Conservation (phyloP, 495 filamentous ascomycete genomes). For the Apodospora peruviana region DNA sequence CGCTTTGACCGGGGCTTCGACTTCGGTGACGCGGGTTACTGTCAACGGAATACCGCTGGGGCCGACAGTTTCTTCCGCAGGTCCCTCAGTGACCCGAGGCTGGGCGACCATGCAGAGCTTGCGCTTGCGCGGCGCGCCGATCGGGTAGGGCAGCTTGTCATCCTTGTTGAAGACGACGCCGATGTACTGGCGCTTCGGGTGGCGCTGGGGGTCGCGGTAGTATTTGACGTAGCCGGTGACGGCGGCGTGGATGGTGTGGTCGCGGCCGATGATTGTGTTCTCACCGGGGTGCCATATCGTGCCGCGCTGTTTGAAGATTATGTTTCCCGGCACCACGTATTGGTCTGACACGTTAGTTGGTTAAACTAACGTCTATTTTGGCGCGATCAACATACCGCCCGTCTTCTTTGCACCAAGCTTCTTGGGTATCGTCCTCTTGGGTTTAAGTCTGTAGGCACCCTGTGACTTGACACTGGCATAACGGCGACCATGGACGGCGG, state of each 20-base stretch:
- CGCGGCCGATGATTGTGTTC: slow-evolving; percentile 88
- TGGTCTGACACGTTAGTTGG: slow-evolving; percentile 51
- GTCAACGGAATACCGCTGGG: slow-evolving; percentile 39
- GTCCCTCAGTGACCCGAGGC: slow-evolving; percentile 20
- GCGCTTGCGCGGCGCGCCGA: slow-evolving; percentile 60
- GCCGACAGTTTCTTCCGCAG: slow-evolving; percentile 20
- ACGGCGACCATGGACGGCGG: slow-evolving; percentile 46
- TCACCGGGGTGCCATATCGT: slow-evolving; percentile 93
- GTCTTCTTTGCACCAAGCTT: slow-evolving; percentile 91
- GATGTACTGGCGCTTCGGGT: slow-evolving; percentile 85
- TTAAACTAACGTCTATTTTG: not conserved
- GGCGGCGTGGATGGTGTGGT: slow-evolving; percentile 91
- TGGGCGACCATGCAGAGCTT: slow-evolving; percentile 63
- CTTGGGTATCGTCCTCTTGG: slow-evolving; percentile 84
- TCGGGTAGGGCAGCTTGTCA: slow-evolving; percentile 66
- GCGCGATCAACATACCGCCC: slow-evolving; percentile 52
- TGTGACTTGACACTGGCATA: slow-evolving; percentile 82
- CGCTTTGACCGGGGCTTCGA: slow-evolving; percentile 7
- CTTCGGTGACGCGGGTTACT: slow-evolving; percentile 33
- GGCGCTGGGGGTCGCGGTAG: slow-evolving; percentile 76
- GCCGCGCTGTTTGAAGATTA: slow-evolving; percentile 95
- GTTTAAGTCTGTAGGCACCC: slow-evolving; percentile 75
- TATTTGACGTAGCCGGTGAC: slow-evolving; percentile 88
- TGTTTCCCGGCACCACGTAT: slow-evolving; percentile 90
- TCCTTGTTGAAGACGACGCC: slow-evolving; percentile 79